Percentiles rank a stretch among this genome's conserved stretches.
phyloP scores from a whole-genome alignment of 2,329 filamentous ascomycete species.

The Sclerotinia trifoliorum region DNA sequence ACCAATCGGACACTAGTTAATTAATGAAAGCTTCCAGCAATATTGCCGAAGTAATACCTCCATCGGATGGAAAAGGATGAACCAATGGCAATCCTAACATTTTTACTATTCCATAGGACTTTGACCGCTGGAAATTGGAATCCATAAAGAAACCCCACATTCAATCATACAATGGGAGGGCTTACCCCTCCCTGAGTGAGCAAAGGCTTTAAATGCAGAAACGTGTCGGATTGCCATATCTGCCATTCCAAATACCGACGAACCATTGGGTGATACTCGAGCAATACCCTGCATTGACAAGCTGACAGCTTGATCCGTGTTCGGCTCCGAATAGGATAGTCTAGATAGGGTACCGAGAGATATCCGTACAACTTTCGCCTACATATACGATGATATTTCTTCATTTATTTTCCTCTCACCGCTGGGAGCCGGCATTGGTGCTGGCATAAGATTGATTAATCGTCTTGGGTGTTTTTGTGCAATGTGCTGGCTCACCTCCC shows the following conservation, averaged over 20 bases:
- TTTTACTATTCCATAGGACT: background rate
- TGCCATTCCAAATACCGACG: background rate
- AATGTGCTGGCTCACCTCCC: background rate
- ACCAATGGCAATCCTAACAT: slow-evolving; percentile 2
- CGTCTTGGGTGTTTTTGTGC: background rate
- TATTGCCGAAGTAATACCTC: slow-evolving; percentile 5
- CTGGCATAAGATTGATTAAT: background rate
- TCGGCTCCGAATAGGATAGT: background rate
- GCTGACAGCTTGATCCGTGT: background rate
- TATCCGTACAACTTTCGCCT: slow-evolving; percentile 9
- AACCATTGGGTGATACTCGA: slow-evolving; percentile 7
- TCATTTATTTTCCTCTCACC: background rate
- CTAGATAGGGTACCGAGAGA: background rate
- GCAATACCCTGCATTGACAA: background rate
- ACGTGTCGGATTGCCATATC: slow-evolving; percentile 5
- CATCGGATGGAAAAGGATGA: background rate
- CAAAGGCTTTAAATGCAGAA: background rate
- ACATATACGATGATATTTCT: slow-evolving; percentile 7
- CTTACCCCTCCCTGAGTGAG: slow-evolving; percentile 2
- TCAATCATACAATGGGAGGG: background rate
- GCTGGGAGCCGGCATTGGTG: background rate
- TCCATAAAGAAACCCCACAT: slow-evolving; percentile 1
- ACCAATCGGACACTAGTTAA: background rate
- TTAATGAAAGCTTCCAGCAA: background rate
- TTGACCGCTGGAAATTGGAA: slow-evolving; percentile 2